Percentiles rank a stretch among this genome's conserved stretches.
phyloP scores from a whole-genome alignment of 73 alveolate species.

The Paramecium octaurelia region DNA sequence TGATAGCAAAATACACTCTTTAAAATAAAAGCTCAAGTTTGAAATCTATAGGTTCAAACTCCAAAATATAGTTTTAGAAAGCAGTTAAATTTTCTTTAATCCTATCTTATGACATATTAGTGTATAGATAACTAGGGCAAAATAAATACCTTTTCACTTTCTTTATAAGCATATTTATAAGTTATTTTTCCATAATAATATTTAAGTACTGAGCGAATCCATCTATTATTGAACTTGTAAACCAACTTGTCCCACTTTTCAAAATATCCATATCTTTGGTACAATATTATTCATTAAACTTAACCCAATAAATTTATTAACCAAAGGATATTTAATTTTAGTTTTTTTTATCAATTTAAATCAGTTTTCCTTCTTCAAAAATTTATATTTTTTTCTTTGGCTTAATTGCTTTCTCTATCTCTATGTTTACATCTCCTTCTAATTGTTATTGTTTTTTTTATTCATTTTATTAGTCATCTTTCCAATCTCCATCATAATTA shows the following conservation, averaged over 20 bases:
- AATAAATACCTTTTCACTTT: not conserved
- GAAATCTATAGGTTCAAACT: not conserved
- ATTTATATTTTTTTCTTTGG: not conserved
- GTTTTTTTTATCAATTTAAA: not conserved
- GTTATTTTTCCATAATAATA: not conserved
- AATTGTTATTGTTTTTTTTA: not conserved
- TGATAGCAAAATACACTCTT: not conserved
- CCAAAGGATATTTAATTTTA: not conserved
- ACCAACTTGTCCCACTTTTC: not conserved
- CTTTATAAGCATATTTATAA: not conserved
- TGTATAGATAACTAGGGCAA: not conserved
- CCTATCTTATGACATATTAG: not conserved
- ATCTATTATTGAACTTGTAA: not conserved
- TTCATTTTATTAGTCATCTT: not conserved
- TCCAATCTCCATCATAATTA: not conserved
- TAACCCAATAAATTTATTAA: not conserved
- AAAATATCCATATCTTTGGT: not conserved
- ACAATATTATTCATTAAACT: not conserved
- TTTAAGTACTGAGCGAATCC: not conserved
- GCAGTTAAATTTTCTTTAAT: not conserved
- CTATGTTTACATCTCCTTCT: not conserved
- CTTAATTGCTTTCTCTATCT: not conserved
- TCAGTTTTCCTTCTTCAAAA: not conserved
- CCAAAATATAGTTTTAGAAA: not conserved
- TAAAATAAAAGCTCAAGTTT: not conserved